Evolutionary conservation across 257 asterid genomes (phyloP), one percentile per base, ranked within the genome.

Genomic region (Echium plantagineum): DNA sequence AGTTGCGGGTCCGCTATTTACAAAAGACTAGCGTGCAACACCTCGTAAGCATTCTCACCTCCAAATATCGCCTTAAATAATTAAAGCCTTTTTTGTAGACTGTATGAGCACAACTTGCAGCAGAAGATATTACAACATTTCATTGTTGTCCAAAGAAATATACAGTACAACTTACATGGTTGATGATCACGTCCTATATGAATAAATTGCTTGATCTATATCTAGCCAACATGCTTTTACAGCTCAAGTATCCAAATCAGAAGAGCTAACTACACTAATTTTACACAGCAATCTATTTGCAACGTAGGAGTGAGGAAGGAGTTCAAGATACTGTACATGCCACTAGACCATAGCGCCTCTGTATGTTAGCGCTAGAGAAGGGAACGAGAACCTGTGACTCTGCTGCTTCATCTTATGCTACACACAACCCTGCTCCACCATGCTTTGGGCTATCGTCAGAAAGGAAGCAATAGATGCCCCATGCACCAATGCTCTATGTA

Each of bases 341-440:
- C 12, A 2, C 49, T 42, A 13, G 49, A 42, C 13, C 1, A 5
- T 42, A 13, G 49, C 16, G 17, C 17, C 49, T 3, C 17, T 53
- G 12, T 6, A n/a, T 21, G 3, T 21, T 6, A 22, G 38, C 4
- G 60, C 42, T 31, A 56, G 20, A 22, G 38, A 21, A 5, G 28
- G 10, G 60, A 56, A 28, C 60, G 12, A 22, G 38, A 9, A 21
- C 1, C 12, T 21, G n/a, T 30, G 32, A 13, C 7, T 5, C 17
- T 20, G 57, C 59, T 53, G 31, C 51, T 32, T 66, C 53, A 60
- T 54, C 21, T 32, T 38, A 31, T 53, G 59, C 58, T 81, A 90
- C 5, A 85, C 88, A 47, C 99, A 93, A 38, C 97, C 99, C 78
- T 93, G 99, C 74, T 86, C 95, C n/a, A 85, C 81, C 96, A 93